Evolutionary conservation across 495 filamentous ascomycete species (phyloP).

Genomic region (Pseudomonodictys pantanalensis): DNA sequence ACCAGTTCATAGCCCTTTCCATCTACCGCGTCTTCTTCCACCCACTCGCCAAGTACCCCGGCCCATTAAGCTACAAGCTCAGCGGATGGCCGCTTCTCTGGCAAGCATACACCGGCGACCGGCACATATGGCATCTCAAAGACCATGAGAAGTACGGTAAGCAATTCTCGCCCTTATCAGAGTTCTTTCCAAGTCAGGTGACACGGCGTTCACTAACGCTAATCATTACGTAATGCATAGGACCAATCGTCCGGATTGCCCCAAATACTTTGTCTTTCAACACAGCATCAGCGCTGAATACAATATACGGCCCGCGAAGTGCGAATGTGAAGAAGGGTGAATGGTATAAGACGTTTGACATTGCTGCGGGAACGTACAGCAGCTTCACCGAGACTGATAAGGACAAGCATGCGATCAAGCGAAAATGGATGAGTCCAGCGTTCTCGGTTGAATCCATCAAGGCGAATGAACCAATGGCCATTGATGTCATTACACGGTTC

Average conservation of each 20-base stretch:
- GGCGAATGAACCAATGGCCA: constrained; percentile 30
- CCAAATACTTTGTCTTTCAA: constrained; percentile 36
- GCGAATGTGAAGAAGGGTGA: constrained; percentile 37
- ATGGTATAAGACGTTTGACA: constrained; percentile 37
- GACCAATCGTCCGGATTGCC: constrained; percentile 35
- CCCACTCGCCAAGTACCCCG: constrained; percentile 32
- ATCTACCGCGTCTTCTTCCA: constrained; percentile 30
- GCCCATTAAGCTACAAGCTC: constrained; percentile 27
- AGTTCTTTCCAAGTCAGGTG: too few species aligned
- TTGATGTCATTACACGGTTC: constrained; percentile 20
- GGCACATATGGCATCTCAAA: constrained; percentile 25
- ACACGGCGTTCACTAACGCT: not conserved
- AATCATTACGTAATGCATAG: not conserved
- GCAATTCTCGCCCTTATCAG: too few species aligned
- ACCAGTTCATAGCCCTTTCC: constrained; percentile 9
- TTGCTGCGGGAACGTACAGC: constrained; percentile 29
- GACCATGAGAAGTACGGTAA: constrained; percentile 38
- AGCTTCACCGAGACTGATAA: constrained; percentile 31
- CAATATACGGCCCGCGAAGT: constrained; percentile 43
- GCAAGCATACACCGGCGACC: constrained; percentile 25
- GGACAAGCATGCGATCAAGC: constrained; percentile 21
- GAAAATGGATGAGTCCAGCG: constrained; percentile 27
- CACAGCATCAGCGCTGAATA: constrained; percentile 29
- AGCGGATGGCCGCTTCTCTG: constrained; percentile 29
- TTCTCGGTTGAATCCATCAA: constrained; percentile 31